Percentiles rank a stretch among this genome's conserved stretches.
These are phyloP conservation scores for Sinapis alba DNA, from an alignment of 441 rosid species.

Conservation along the genomic window DNA sequence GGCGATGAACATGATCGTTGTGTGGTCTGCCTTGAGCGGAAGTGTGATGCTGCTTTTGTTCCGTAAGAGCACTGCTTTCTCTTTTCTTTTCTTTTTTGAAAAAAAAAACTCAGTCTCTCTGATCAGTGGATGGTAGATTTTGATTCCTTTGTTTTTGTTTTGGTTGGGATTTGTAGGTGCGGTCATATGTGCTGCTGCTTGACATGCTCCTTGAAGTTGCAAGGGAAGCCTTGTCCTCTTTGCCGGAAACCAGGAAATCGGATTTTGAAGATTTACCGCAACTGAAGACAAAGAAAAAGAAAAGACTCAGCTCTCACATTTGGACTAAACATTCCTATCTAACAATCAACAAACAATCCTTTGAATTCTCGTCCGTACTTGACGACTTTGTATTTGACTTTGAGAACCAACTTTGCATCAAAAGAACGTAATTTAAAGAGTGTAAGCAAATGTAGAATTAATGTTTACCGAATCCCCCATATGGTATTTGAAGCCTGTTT, in stretches of 20 bases:
- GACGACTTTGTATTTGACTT: neutral
- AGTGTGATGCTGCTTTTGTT: constrained; percentile 18
- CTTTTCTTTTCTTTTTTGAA: constrained; percentile 1
- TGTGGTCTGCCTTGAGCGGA: constrained; percentile 5
- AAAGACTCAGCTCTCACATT: neutral
- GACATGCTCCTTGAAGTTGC: constrained; percentile 6
- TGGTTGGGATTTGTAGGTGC: constrained; percentile 22
- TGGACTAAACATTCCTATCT: neutral
- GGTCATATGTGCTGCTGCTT: constrained; percentile 34
- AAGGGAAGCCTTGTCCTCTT: constrained; percentile 9
- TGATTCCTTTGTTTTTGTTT: neutral
- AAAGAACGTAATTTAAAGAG: neutral
- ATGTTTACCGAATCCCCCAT: neutral
- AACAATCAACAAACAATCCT: neutral
- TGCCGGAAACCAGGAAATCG: neutral
- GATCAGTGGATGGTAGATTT: neutral
- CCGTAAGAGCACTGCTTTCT: constrained; percentile 10
- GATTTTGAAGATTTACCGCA: constrained; percentile 2
- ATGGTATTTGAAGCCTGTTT: too few species aligned
- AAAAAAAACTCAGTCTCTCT: neutral
- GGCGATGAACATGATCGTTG: constrained; percentile 5
- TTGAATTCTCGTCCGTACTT: neutral
- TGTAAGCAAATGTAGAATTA: neutral
- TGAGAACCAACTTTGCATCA: neutral
- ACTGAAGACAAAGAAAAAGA: neutral